These are phyloP conservation scores for Solioccasus polychromus DNA, from an alignment of 768 basidiomycete genomes.

Conservation along the genomic window DNA sequence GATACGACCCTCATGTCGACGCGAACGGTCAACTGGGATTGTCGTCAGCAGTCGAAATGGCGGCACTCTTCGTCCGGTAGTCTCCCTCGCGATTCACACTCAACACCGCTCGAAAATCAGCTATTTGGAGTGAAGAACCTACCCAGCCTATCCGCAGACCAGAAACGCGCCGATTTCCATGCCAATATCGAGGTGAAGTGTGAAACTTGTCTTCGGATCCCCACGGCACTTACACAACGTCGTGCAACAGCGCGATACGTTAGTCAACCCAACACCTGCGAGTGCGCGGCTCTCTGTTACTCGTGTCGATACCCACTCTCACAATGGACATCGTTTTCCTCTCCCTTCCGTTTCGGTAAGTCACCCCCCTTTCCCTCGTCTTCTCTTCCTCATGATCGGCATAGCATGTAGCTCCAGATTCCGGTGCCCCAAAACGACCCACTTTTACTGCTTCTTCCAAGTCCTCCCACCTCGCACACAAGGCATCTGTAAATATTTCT, in stretches of 20 bases:
- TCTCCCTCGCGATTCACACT: constrained; percentile 11
- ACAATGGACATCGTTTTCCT: constrained; percentile 1
- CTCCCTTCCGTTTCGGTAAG: constrained; percentile 14
- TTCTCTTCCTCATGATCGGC: constrained; percentile 1
- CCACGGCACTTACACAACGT: too few species aligned
- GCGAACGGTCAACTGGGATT: constrained; percentile 14
- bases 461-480: constrained; percentile 5
- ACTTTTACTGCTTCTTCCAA: neutral
- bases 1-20: constrained; percentile 18
- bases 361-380: constrained; percentile 1
- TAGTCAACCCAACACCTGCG: neutral
- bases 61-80: constrained; percentile 10
- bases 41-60: constrained; percentile 7
- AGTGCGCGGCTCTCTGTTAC: constrained; percentile 1
- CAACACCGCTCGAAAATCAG: neutral
- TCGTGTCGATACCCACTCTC: constrained; percentile 10
- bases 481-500: constrained; percentile 5
- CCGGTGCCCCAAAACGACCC: too few species aligned
- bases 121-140: too few species aligned
- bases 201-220: too few species aligned
- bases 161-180: constrained; percentile 10
- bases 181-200: constrained; percentile 6
- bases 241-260: constrained; percentile 13
- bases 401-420: constrained; percentile 6
- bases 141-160: too few species aligned